Conservation (phyloP, 257 asterid genomes). For the Anisodus acutangulus region DNA sequence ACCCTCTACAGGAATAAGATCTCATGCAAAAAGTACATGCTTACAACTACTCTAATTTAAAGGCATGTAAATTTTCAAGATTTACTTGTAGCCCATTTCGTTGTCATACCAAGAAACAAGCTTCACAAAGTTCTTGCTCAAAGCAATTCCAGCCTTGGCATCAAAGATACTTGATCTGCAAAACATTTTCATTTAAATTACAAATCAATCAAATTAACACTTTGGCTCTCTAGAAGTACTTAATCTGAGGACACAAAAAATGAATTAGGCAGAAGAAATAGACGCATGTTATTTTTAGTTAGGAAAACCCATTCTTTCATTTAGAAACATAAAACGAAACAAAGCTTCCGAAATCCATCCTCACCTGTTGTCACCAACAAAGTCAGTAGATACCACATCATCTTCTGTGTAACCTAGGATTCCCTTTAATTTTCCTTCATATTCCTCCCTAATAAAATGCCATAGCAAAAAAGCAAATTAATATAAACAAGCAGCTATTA, state of each 20-base stretch:
- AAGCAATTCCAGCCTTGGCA: conserved; percentile 71
- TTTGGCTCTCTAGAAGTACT: not conserved
- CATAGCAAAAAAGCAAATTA: not conserved
- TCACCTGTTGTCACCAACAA: conserved; percentile 83
- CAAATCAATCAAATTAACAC: not conserved
- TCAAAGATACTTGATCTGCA: conserved; percentile 85
- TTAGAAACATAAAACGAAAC: not conserved
- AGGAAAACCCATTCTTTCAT: not conserved
- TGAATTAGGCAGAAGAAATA: not conserved
- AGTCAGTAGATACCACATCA: conserved; percentile 86
- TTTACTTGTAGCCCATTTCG: conserved; percentile 56
- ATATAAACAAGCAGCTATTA: not conserved
- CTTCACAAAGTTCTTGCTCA: conserved; percentile 52
- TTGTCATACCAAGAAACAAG: conserved; percentile 89
- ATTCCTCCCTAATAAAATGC: conserved; percentile 58
- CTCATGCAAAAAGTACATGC: not conserved
- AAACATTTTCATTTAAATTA: not conserved
- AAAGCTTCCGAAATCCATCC: not conserved
- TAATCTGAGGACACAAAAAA: not conserved
- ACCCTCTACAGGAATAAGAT: not conserved
- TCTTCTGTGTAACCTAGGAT: conserved; percentile 88
- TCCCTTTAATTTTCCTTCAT: conserved; percentile 76
- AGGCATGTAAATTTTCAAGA: too few species aligned
- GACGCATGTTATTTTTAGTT: not conserved
- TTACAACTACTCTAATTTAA: too few species aligned